Base-by-base conservation (phyloP, 495 filamentous ascomycete species). In the Amphirosellinia nigrospora region DNA sequence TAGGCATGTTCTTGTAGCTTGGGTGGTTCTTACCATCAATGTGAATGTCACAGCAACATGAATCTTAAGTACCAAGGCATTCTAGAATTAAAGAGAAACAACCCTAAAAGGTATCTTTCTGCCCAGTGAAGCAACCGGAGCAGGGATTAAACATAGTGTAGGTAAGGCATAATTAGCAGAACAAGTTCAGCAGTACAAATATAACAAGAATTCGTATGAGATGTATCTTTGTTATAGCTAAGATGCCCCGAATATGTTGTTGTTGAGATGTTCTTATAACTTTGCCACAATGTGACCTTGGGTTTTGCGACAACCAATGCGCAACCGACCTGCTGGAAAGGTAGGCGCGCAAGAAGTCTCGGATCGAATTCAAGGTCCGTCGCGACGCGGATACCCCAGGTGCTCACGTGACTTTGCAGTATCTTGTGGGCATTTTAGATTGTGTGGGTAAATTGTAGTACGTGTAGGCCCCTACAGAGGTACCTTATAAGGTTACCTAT, bases 401-500 rank as follows among this genome's bases (percentile, higher is more conserved):
- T 6, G 4, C 53, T 38, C 64, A 66, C 64, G 64, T 66, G 64
- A 66, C 50, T 55, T 6, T 45, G 32, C 30, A 30, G 6, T 21
- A 1, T n/a, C 43, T 48, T 21, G n/a, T 48, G 23, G 43, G 43
- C n/a, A n/a, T n/a, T 23, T 21, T 45, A 15, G 11, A 45, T n/a
- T n/a, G 46, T 26, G 10, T 23, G 50, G 50, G 26, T 28, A 30
- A 11, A 16, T 26, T 6, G n/a, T 8, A 21, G n/a, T 48, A 48
- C 45, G 8, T 46, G 19, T 19, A 46, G 6, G 41, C 19, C 16
- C 41, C 41, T 45, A 45, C 13, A 6, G n/a, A 48, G 0, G 19
- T 48, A 21, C n/a, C 15, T n/a, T 48, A n/a, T n/a, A n/a, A n/a
- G n/a, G n/a, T n/a, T n/a, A n/a, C n/a, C n/a, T n/a, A n/a, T n/a